Evolutionary conservation across 1,284 basidiomycete genomes (phyloP).

Genomic region (Amylostereum chailletii): DNA sequence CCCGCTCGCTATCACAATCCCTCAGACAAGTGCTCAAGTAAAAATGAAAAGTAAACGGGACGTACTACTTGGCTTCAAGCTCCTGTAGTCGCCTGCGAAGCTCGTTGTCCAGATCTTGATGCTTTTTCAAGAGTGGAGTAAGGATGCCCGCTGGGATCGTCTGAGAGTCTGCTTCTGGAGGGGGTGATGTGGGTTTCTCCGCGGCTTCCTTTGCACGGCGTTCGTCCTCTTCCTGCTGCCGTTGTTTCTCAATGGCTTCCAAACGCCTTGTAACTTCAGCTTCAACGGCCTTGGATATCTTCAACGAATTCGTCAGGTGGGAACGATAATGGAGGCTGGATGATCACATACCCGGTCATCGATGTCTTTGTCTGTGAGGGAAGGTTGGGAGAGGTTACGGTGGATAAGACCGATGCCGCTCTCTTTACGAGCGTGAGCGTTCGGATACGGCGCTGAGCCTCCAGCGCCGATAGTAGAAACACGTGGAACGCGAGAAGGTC

Average conservation of each 20-base stretch:
- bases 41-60: constrained; percentile 11
- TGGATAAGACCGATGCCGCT: constrained; percentile 8
- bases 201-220: constrained; percentile 16
- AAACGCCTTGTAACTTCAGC: constrained; percentile 60
- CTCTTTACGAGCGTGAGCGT: constrained; percentile 8
- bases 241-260: constrained; percentile 45
- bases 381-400: constrained; percentile 2
- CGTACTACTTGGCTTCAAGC: constrained; percentile 64
- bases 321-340: neutral
- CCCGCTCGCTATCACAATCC: constrained; percentile 38
- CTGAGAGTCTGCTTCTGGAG: constrained; percentile 9
- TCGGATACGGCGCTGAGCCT: constrained; percentile 12
- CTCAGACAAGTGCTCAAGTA: constrained; percentile 5
- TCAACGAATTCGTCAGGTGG: constrained; percentile 8
- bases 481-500: constrained; percentile 24
- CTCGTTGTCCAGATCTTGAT: constrained; percentile 59
- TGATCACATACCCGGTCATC: constrained; percentile 48
- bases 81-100: constrained; percentile 53
- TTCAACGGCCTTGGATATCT: constrained; percentile 69
- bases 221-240: constrained; percentile 24
- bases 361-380: constrained; percentile 58
- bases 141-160: constrained; percentile 46
- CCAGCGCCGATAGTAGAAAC: constrained; percentile 14
- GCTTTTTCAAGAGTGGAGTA: constrained; percentile 50
- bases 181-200: constrained; percentile 9